Percentiles rank a stretch among this genome's conserved stretches.
These are phyloP conservation scores for Parietaria judaica DNA, from an alignment of 306 rosid genomes.

Conservation along the genomic window DNA sequence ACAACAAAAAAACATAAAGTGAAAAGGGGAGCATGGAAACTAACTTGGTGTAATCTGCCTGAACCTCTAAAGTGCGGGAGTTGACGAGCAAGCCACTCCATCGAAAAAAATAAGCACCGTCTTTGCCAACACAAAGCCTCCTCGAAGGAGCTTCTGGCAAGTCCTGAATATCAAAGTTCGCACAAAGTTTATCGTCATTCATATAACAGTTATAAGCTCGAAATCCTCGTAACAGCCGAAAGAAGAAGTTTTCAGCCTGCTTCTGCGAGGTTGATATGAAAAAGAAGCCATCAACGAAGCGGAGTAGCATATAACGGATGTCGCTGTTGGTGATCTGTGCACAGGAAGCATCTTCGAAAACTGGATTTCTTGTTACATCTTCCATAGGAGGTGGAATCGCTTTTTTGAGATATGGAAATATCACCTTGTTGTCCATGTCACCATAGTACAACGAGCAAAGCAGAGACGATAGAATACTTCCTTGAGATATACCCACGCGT, in stretches of 20 bases:
- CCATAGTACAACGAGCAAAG: conserved; percentile 80
- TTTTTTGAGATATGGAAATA: conserved; percentile 63
- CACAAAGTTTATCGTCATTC: conserved; percentile 65
- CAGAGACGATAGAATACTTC: conserved; percentile 77
- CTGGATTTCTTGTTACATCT: conserved; percentile 3
- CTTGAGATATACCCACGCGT: conserved; percentile 82
- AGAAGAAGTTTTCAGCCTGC: conserved; percentile 56
- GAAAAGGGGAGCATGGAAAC: conserved; percentile 15
- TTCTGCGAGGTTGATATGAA: conserved; percentile 71
- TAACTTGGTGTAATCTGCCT: conserved; percentile 81
- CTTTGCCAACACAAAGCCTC: conserved; percentile 41
- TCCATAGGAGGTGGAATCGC: conserved; percentile 21
- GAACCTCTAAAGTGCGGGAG: conserved; percentile 66
- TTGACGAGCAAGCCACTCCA: conserved; percentile 94
- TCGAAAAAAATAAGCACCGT: conserved; percentile 52
- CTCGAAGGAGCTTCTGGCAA: conserved; percentile 27
- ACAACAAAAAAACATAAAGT: neutral
- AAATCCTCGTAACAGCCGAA: conserved; percentile 71
- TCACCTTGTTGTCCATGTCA: conserved; percentile 58
- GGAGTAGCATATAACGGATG: conserved; percentile 37
- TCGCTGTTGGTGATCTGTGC: conserved; percentile 14
- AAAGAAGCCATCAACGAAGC: conserved; percentile 71
- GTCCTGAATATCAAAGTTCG: conserved; percentile 52
- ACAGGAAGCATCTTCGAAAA: conserved; percentile 9
- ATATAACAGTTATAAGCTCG: conserved; percentile 72